Percentiles rank a stretch among this genome's conserved stretches.
Conservation (phyloP, 1,139 yeast species). For the Yamadazyma conglobata region DNA sequence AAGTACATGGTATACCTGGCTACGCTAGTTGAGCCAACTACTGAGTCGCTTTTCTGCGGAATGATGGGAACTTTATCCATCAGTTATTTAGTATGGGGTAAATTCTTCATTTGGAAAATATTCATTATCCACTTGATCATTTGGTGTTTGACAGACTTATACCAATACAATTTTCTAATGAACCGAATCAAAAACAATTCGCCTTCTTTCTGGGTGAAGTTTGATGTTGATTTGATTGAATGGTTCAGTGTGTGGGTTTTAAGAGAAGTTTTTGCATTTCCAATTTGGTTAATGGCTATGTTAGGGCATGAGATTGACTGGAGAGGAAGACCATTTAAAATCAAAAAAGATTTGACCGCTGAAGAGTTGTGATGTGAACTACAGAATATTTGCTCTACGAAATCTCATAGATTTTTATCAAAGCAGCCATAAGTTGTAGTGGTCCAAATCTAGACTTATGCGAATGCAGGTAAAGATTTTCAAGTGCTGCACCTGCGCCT, state of each 20-base stretch:
- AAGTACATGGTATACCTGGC: conserved; percentile 87
- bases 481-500: too few relatives aligned
- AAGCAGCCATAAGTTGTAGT: too few relatives aligned
- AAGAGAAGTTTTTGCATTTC: conserved; percentile 74
- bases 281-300: conserved; percentile 83
- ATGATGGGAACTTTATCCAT: conserved; percentile 62
- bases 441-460: too few relatives aligned
- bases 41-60: conserved; percentile 73
- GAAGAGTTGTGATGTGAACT: conserved; percentile 44
- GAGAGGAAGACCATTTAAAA: conserved; percentile 76
- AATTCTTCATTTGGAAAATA: conserved; percentile 30
- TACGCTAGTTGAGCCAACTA: conserved; percentile 81
- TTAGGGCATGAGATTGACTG: conserved; percentile 74
- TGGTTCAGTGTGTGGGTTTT: conserved; percentile 54
- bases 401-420: too few relatives aligned
- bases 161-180: conserved; percentile 51
- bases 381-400: too few relatives aligned
- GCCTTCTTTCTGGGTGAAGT: conserved; percentile 28
- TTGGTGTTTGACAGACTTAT: conserved; percentile 66
- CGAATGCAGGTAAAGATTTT: too few relatives aligned
- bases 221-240: conserved; percentile 13
- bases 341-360: conserved; percentile 72
- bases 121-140: conserved; percentile 51
- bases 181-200: conserved; percentile 19
- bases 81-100: conserved; percentile 41